A percentile compares a stretch with the other conserved stretches of the same genome.
Evolutionary conservation across 1,139 yeast species (phyloP).

Genomic region (Meyerozyma smithsonii): DNA sequence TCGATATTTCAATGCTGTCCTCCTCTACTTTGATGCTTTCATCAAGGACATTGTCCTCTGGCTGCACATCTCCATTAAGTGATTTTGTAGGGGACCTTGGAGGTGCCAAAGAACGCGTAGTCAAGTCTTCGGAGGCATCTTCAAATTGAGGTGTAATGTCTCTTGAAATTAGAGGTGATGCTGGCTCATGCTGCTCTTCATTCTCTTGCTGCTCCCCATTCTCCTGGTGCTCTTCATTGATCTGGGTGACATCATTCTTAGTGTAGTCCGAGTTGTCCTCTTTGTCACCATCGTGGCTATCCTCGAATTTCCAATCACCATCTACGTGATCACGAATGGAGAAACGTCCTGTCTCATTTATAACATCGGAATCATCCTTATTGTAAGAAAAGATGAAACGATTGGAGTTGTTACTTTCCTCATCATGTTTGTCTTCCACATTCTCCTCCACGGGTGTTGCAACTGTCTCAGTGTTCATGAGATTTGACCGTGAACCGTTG

Average conservation of each 20-base stretch:
- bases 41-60: no score
- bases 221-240: conserved; percentile 7
- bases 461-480: not conserved
- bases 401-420: not conserved
- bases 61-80: conserved; percentile 1
- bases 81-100: conserved; percentile 13
- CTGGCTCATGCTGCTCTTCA: not conserved
- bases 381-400: not conserved
- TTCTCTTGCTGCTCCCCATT: no score
- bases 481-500: conserved; percentile 12
- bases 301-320: conserved; percentile 38
- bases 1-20: conserved; percentile 6
- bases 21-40: no score
- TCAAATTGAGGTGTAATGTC: conserved; percentile 5
- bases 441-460: not conserved
- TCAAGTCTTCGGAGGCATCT: conserved; percentile 7
- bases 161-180: not conserved
- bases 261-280: conserved; percentile 37
- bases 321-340: conserved; percentile 34
- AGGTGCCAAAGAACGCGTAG: conserved; percentile 19
- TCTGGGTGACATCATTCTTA: conserved; percentile 16
- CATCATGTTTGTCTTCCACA: not conserved
- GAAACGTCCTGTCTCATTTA: conserved; percentile 17
- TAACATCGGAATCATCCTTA: conserved; percentile 12
- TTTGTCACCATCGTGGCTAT: conserved; percentile 40